phyloP scores from a whole-genome alignment of 202 grass and related monocot genomes.

The Setaria italica region DNA sequence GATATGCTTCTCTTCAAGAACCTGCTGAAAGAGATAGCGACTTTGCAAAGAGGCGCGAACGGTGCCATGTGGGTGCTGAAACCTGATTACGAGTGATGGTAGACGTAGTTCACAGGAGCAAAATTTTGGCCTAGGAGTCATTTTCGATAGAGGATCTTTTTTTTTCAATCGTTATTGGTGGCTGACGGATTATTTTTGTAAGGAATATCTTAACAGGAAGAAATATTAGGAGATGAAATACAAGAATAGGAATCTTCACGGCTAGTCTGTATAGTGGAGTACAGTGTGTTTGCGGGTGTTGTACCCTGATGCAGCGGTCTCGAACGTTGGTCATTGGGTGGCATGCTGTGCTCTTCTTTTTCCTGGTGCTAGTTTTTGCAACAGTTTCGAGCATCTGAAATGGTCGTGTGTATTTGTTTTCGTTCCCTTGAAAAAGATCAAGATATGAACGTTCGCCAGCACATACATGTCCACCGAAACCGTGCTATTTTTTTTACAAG shows the following conservation, averaged over 20 bases:
- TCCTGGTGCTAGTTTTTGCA: neutral
- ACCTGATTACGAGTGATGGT: conserved; percentile 61
- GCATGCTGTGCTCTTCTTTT: neutral
- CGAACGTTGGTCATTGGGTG: neutral
- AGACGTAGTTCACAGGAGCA: neutral
- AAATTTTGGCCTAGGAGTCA: neutral
- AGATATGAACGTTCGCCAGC: too few relatives aligned
- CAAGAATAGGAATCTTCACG: neutral
- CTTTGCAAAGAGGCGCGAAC: conserved; percentile 56
- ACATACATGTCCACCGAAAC: too few relatives aligned
- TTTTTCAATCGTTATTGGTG: neutral
- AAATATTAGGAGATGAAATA: conserved; percentile 8
- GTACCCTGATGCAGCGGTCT: neutral
- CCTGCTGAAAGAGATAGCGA: conserved; percentile 84
- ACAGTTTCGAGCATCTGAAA: neutral
- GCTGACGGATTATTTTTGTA: conserved; percentile 24
- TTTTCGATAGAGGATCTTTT: neutral
- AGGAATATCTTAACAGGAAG: neutral
- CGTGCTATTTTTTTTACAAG: too few relatives aligned
- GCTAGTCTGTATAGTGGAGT: neutral
- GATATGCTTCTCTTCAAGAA: conserved; percentile 87
- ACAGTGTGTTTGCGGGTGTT: neutral
- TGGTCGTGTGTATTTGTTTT: too few relatives aligned
- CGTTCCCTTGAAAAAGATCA: too few relatives aligned
- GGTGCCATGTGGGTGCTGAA: conserved; percentile 78